Conservation (phyloP, 257 asterid species). For the Solanum appendiculatum region DNA sequence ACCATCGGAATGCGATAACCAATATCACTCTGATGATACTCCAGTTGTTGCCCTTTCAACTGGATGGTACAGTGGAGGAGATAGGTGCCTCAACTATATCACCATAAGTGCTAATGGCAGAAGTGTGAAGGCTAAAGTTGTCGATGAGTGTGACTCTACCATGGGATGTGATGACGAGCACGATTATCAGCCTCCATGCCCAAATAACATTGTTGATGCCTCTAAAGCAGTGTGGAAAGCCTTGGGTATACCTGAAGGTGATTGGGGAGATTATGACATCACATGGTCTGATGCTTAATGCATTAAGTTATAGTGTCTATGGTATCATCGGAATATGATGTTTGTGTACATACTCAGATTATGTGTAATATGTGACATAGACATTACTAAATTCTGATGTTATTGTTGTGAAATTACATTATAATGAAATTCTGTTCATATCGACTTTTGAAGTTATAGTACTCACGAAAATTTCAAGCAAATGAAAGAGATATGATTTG, state of each 20-base stretch:
- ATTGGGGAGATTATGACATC: conserved; percentile 29
- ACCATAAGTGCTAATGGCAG: conserved; percentile 13
- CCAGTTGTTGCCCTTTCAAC: conserved; percentile 31
- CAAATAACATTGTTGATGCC: conserved; percentile 36
- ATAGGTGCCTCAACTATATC: conserved; percentile 20
- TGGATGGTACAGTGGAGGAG: conserved; percentile 26
- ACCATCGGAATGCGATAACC: conserved; percentile 25
- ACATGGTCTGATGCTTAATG: conserved; percentile 33
- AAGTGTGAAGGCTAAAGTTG: conserved; percentile 27
- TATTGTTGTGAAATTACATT: neutral
- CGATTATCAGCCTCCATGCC: conserved; percentile 43
- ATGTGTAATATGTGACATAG: neutral
- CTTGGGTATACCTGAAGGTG: conserved; percentile 12
- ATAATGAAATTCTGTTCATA: neutral
- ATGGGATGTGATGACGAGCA: conserved; percentile 36
- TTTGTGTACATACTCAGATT: neutral
- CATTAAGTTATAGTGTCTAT: neutral
- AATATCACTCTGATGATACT: conserved; percentile 23
- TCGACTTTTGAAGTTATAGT: neutral
- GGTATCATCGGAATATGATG: neutral
- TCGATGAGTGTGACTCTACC: conserved; percentile 35
- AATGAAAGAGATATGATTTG: neutral
- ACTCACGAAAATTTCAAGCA: neutral
- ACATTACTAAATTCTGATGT: neutral
- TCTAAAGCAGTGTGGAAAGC: conserved; percentile 42